Conservation (phyloP, 2,329 filamentous ascomycete species). For the Aspergillaceae sp. region DNA sequence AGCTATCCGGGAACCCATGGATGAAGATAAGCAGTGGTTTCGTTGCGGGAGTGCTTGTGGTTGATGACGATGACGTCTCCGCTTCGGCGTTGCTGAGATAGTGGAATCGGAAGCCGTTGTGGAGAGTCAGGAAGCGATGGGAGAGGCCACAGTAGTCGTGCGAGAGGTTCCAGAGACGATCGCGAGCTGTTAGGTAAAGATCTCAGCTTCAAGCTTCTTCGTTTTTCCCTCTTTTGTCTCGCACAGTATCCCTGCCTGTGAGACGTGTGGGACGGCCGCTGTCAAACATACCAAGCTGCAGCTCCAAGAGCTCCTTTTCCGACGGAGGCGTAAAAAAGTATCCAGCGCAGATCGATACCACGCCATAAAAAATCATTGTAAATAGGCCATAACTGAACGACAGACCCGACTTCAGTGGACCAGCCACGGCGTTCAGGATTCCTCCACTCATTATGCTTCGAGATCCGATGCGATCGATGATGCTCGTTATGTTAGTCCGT, state of each 20-base stretch:
- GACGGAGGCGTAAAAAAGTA: conserved; percentile 29
- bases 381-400: conserved; percentile 29
- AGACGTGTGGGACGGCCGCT: neutral
- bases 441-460: neutral
- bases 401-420: conserved; percentile 8
- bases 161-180: conserved; percentile 47
- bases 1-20: conserved; percentile 54
- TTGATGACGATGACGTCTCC: conserved; percentile 1
- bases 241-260: neutral
- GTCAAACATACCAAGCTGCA: conserved; percentile 31
- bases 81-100: conserved; percentile 40
- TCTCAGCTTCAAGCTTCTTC: neutral
- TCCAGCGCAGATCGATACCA: conserved; percentile 23
- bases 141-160: conserved; percentile 38
- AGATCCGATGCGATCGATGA: neutral
- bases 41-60: conserved; percentile 12
- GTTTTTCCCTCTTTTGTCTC: neutral
- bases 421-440: conserved; percentile 14
- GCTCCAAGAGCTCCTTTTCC: conserved; percentile 33
- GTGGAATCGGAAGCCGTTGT: conserved; percentile 45
- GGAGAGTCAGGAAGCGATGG: conserved; percentile 45
- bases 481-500: neutral
- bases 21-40: conserved; percentile 45
- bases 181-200: conserved; percentile 33
- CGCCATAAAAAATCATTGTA: conserved; percentile 24